Conservation (phyloP, 139 green algal genomes). For the Desmodesmus armatus region DNA sequence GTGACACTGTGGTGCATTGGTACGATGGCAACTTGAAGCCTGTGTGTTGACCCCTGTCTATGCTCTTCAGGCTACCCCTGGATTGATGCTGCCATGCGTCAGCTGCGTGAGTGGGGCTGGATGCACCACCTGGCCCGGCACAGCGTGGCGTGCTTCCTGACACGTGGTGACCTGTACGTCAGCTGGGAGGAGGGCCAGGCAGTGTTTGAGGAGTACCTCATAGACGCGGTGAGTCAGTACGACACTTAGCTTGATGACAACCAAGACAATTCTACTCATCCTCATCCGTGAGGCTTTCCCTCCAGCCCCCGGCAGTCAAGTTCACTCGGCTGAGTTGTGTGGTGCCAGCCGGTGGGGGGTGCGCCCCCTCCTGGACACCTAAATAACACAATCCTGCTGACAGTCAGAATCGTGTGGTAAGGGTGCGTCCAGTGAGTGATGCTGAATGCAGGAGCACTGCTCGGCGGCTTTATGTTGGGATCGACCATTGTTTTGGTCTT, state of each 20-base stretch:
- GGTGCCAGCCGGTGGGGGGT: too few relatives aligned
- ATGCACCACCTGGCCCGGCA: constrained; percentile 96
- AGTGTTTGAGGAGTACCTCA: constrained; percentile 92
- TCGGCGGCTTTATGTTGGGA: too few relatives aligned
- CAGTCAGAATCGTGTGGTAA: too few relatives aligned
- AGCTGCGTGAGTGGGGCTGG: constrained; percentile 76
- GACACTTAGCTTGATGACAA: neutral
- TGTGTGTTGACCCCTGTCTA: neutral
- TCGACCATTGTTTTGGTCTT: too few relatives aligned
- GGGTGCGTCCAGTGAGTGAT: too few relatives aligned
- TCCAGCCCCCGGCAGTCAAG: too few relatives aligned
- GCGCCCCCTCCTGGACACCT: too few relatives aligned
- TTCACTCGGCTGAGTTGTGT: too few relatives aligned
- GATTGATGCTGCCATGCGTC: constrained; percentile 94
- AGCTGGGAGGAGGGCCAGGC: constrained; percentile 89
- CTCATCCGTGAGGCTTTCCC: neutral
- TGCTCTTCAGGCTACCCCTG: constrained; percentile 71
- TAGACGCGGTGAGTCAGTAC: constrained; percentile 73
- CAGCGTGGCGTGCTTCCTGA: constrained; percentile 96
- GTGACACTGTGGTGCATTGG: too few relatives aligned
- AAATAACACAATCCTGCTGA: too few relatives aligned
- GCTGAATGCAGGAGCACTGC: too few relatives aligned
- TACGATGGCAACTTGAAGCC: neutral
- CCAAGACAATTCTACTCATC: neutral
- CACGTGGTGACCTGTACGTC: constrained; percentile 88